phyloP scores from a whole-genome alignment of 768 basidiomycete genomes.

The Trametes sanguinea region DNA sequence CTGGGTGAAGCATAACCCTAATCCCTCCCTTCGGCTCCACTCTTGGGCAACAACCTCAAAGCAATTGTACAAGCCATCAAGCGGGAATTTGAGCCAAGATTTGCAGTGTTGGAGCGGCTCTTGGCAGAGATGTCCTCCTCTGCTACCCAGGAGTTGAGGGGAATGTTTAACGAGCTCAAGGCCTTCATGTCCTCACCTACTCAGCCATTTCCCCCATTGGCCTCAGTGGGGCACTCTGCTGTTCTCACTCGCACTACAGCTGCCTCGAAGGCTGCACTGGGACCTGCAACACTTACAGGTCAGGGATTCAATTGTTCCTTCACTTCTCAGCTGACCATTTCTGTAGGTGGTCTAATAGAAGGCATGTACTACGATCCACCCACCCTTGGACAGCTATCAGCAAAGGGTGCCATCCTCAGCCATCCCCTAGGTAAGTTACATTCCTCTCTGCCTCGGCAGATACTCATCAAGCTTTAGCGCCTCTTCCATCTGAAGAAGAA shows the following conservation, averaged over 20 bases:
- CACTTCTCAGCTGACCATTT: too few species aligned
- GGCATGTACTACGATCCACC: too few species aligned
- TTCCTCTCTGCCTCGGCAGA: too few species aligned
- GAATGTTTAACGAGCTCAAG: slow-evolving; percentile 7
- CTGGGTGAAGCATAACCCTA: neutral
- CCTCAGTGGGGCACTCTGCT: neutral
- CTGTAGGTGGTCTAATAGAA: too few species aligned
- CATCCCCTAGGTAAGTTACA: too few species aligned
- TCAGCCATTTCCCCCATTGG: neutral
- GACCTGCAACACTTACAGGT: too few species aligned
- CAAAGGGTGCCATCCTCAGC: too few species aligned
- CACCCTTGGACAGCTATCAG: too few species aligned
- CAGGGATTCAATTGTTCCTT: too few species aligned
- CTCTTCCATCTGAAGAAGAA: neutral
- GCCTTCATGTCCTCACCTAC: neutral
- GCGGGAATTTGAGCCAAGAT: neutral
- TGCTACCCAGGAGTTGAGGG: slow-evolving; percentile 1
- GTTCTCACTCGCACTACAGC: too few species aligned
- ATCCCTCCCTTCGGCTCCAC: neutral
- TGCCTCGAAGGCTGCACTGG: neutral
- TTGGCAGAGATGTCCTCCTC: too few species aligned
- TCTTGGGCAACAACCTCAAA: neutral
- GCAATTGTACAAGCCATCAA: neutral
- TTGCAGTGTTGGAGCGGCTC: neutral
- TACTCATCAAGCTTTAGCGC: neutral